Conservation (phyloP, 768 basidiomycete genomes). For the Amanita thiersii region DNA sequence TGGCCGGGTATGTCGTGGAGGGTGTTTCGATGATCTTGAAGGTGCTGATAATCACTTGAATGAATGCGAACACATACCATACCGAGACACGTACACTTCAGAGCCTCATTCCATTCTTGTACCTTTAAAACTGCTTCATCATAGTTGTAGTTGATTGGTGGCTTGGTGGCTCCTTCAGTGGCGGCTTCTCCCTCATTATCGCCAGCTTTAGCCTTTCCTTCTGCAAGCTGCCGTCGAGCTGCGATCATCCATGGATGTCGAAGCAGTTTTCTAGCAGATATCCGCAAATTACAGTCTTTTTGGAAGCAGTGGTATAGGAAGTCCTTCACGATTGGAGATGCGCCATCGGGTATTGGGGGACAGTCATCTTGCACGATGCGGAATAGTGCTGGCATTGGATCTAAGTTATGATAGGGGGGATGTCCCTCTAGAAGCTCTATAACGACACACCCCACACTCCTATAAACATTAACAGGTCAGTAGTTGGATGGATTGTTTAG, state of each 20-base stretch:
- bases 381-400: slow-evolving; percentile 98
- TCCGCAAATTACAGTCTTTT: slow-evolving; percentile 91
- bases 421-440: slow-evolving; percentile 89
- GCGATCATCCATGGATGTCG: slow-evolving; percentile 95
- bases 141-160: slow-evolving; percentile 76
- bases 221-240: slow-evolving; percentile 64
- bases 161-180: slow-evolving; percentile 30
- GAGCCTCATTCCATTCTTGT: slow-evolving; percentile 97
- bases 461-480: slow-evolving; percentile 11
- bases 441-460: slow-evolving; percentile 95
- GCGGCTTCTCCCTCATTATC: slow-evolving; percentile 27
- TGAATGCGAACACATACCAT: slow-evolving; percentile 8
- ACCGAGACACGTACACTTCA: slow-evolving; percentile 58
- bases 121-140: slow-evolving; percentile 93
- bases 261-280: slow-evolving; percentile 88
- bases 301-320: slow-evolving; percentile 98
- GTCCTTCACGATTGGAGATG: slow-evolving; percentile 91
- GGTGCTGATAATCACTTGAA: slow-evolving; percentile 40
- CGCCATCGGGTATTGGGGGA: slow-evolving; percentile 93
- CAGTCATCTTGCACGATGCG: slow-evolving; percentile 98
- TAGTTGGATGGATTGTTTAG: neutral
- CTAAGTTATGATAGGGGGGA: slow-evolving; percentile 92
- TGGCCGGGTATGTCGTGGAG: slow-evolving; percentile 38
- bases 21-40: slow-evolving; percentile 65
- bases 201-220: slow-evolving; percentile 23